Percentiles rank a stretch among this genome's conserved stretches.
These are phyloP conservation scores for Suillus americanus DNA, from an alignment of 768 basidiomycete genomes.

Conservation along the genomic window DNA sequence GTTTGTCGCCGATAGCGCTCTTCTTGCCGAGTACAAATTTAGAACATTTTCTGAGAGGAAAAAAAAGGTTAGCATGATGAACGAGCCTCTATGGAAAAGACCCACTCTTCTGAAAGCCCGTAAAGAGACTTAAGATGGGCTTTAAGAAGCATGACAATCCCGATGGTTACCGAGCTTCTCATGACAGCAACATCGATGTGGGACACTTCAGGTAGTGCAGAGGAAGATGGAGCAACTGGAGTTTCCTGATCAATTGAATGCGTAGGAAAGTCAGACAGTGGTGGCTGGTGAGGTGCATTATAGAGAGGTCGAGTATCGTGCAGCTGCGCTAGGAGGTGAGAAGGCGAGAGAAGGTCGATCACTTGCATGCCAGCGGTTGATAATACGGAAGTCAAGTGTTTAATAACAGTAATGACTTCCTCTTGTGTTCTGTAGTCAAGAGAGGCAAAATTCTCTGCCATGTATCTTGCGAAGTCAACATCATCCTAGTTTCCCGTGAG, in stretches of 20 bases:
- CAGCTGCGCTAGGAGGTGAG: constrained; percentile 64
- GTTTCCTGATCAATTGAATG: constrained; percentile 7
- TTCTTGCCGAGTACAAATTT: constrained; percentile 91
- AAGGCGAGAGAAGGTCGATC: constrained; percentile 72
- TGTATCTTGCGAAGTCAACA: constrained; percentile 84
- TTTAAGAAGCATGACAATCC: constrained; percentile 87
- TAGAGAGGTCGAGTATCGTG: constrained; percentile 32
- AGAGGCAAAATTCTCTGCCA: constrained; percentile 90
- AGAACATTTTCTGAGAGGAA: constrained; percentile 71
- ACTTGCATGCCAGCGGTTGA: constrained; percentile 82
- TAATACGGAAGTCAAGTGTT: constrained; percentile 69
- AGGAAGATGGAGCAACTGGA: not conserved
- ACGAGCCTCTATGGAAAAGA: constrained; percentile 13
- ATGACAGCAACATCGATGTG: constrained; percentile 35
- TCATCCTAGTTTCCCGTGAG: constrained; percentile 54
- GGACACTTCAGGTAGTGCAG: not conserved
- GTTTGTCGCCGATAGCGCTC: constrained; percentile 82
- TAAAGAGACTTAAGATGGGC: constrained; percentile 82
- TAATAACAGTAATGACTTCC: constrained; percentile 85
- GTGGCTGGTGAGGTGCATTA: constrained; percentile 9
- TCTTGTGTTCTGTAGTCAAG: constrained; percentile 97
- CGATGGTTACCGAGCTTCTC: constrained; percentile 72
- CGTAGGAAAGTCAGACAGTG: not conserved
- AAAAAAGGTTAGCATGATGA: not conserved
- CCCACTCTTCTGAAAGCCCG: constrained; percentile 88